Evolutionary conservation across 345 rosid genomes (phyloP), one percentile per base, ranked within the genome.

Genomic region (Citrus cavaleriei): DNA sequence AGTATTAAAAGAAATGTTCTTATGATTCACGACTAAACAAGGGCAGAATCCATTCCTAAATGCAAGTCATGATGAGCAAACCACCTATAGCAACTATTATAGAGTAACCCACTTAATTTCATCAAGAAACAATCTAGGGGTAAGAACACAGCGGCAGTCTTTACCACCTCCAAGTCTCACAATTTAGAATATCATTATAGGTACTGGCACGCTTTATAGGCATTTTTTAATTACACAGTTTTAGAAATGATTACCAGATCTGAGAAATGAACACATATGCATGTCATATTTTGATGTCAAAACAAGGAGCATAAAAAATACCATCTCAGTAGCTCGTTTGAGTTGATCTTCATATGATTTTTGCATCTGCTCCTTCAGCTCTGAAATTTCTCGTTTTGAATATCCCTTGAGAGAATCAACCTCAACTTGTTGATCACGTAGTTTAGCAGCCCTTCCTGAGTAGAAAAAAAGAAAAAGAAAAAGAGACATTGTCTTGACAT

Each of bases 381-480:
- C 84, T 28, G 83, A 80, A 75, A 90, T 88, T 84, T 92, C 91
- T 63, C 63, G 77, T 75, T 86, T 80, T 57, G 97, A 81, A 82
- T 85, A 85, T 34, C 97, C 97, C 81, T 83, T 78, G 27, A 91
- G 72, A 40, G 91, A 88, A 65, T 84, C 89, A 80, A 90, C 91
- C 77, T 82, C 89, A 75, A 80, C 88, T 78, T 88, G 93, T 82
- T 87, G 93, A 81, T 88, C 91, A 38, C 83, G 90, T 34, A 93
- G 92, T 83, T 86, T 93, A 81, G 37, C 82, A 60, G 88, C 98
- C 72, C 98, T 73, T 83, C 89, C 95, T 95, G 87, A 46, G 67
- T n/a, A 73, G 63, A 38, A 27, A 77, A 27, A 77, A 65, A 32
- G 34, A 32, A 66, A 35, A 18, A 75, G 28, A 7, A 22, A 74